A percentile compares a stretch with the other conserved stretches of the same genome.
Conservation (phyloP, 257 asterid genomes). For the Solanum tarijense region DNA sequence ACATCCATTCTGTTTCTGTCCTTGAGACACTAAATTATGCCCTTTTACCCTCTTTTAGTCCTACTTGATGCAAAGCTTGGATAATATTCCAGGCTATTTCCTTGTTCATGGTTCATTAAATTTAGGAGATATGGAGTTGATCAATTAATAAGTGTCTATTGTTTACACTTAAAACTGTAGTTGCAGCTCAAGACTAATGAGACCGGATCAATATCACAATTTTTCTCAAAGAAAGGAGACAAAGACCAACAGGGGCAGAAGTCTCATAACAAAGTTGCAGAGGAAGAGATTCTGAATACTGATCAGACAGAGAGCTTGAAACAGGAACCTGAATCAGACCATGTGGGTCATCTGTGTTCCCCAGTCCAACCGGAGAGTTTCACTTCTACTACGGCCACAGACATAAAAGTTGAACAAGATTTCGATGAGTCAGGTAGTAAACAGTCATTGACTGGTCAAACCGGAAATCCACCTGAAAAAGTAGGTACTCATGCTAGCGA, state of each 20-base stretch:
- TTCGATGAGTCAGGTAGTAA: constrained; percentile 16
- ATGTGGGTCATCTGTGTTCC: constrained; percentile 1
- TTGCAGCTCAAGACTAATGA: constrained; percentile 60
- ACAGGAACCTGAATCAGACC: constrained; percentile 27
- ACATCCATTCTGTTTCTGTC: background rate
- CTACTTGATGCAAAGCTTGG: background rate
- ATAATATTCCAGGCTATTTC: background rate
- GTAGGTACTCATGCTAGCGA: constrained; percentile 23
- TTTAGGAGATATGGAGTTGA: background rate
- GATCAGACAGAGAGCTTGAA: constrained; percentile 17
- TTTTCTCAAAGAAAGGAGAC: constrained; percentile 52
- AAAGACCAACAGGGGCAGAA: constrained; percentile 13
- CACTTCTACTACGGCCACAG: constrained; percentile 6
- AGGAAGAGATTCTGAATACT: constrained; percentile 23
- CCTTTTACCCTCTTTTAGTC: background rate
- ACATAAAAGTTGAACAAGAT: constrained; percentile 22
- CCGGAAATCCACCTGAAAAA: constrained; percentile 28
- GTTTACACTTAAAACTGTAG: constrained; percentile 6
- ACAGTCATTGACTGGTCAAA: constrained; percentile 17
- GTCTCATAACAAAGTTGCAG: constrained; percentile 9
- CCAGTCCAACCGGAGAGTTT: constrained; percentile 2
- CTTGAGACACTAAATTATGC: background rate
- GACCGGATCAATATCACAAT: constrained; percentile 56
- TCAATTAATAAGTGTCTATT: background rate
- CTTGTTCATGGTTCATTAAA: background rate